Percentiles rank a stretch among this genome's conserved stretches.
Conservation (phyloP, 441 rosid species). For the Biscutella laevigata region DNA sequence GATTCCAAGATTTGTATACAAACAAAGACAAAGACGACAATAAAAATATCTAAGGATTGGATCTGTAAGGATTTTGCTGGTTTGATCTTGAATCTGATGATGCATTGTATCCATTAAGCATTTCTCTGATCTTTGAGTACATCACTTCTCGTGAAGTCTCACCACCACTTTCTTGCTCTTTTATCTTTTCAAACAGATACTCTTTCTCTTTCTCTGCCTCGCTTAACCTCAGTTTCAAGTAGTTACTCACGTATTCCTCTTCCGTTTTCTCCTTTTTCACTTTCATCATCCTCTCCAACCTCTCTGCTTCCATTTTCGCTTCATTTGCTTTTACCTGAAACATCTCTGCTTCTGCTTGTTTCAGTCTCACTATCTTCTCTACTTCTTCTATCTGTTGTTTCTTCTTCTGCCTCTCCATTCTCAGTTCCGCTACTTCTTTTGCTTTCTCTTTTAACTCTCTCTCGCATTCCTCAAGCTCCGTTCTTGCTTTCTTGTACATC, state of each 20-base stretch:
- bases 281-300: constrained; percentile 78
- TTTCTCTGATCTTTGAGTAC: constrained; percentile 55
- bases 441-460: constrained; percentile 88
- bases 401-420: constrained; percentile 68
- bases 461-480: constrained; percentile 70
- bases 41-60: constrained; percentile 33
- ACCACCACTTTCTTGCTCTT: constrained; percentile 75
- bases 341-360: constrained; percentile 96
- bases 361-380: constrained; percentile 86
- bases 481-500: constrained; percentile 81
- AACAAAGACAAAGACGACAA: constrained; percentile 5
- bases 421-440: constrained; percentile 65
- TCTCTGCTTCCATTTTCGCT: constrained; percentile 84
- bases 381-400: constrained; percentile 80
- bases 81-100: constrained; percentile 41
- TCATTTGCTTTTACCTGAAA: constrained; percentile 91
- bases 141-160: constrained; percentile 63
- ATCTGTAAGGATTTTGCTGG: constrained; percentile 40
- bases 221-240: constrained; percentile 76
- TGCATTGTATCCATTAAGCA: constrained; percentile 42
- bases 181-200: constrained; percentile 80
- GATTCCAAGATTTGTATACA: constrained; percentile 7
- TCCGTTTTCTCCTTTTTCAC: constrained; percentile 85
- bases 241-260: constrained; percentile 85
- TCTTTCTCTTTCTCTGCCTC: constrained; percentile 98